A percentile compares a stretch with the other conserved stretches of the same genome.
Evolutionary conservation across 139 green algal genomes (phyloP).

Genomic region (Chlorella sorokiniana): DNA sequence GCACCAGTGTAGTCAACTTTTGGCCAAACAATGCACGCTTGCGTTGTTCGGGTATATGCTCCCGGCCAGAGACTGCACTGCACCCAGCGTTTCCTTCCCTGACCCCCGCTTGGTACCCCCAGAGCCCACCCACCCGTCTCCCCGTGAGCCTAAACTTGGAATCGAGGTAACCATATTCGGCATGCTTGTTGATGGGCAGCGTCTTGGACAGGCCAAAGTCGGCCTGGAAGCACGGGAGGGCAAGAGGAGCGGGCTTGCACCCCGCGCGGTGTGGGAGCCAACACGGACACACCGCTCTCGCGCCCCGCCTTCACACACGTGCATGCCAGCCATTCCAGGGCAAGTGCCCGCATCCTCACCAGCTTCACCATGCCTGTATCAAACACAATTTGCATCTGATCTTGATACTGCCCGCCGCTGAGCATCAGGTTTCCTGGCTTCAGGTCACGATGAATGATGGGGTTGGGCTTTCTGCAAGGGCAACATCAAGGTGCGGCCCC

Average conservation of each 20-base stretch:
- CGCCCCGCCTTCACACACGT: not conserved
- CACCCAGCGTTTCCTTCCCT: too few relatives aligned
- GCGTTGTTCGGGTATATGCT: too few relatives aligned
- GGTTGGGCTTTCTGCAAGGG: constrained; percentile 30
- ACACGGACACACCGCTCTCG: not conserved
- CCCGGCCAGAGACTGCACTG: too few relatives aligned
- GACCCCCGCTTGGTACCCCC: too few relatives aligned
- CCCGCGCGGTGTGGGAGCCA: not conserved
- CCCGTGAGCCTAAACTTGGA: constrained; percentile 82
- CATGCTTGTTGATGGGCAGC: constrained; percentile 71
- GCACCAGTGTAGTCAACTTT: not conserved
- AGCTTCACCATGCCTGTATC: constrained; percentile 56
- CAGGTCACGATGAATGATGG: constrained; percentile 80
- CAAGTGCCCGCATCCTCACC: not conserved
- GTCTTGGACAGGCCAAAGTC: constrained; percentile 93
- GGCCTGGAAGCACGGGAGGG: not conserved
- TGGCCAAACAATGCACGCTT: too few relatives aligned
- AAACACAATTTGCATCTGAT: constrained; percentile 75
- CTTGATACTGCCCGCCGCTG: constrained; percentile 57
- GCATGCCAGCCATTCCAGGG: not conserved
- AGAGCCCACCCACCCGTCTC: constrained; percentile 73
- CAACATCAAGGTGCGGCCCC: too few relatives aligned
- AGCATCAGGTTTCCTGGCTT: constrained; percentile 95
- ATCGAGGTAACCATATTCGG: constrained; percentile 62
- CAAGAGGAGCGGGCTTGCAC: not conserved